Percentiles rank a stretch among this genome's conserved stretches.
Conservation (phyloP, 2,329 filamentous ascomycete genomes). For the Coniochaeta sp. region DNA sequence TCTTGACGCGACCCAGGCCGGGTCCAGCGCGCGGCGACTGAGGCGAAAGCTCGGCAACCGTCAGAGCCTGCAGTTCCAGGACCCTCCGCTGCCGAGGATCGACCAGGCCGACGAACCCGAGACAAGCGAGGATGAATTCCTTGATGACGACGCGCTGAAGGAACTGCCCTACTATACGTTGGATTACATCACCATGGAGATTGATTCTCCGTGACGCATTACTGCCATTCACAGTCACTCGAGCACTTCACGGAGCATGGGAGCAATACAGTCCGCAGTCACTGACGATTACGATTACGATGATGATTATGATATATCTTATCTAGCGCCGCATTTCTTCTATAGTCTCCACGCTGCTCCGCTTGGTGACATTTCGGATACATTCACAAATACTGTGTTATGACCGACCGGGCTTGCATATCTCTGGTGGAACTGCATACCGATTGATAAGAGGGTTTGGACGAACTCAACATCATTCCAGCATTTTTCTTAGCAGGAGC, state of each 20-base stretch:
- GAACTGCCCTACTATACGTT: constrained; percentile 43
- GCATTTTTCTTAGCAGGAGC: background rate
- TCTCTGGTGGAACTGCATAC: background rate
- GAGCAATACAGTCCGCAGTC: background rate
- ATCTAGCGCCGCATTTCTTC: background rate
- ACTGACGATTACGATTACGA: background rate
- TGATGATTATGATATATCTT: background rate
- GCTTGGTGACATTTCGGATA: background rate
- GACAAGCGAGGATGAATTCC: constrained; percentile 36
- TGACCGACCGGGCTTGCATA: background rate
- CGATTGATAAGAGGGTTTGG: background rate
- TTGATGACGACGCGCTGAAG: constrained; percentile 31
- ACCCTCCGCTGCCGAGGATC: constrained; percentile 41
- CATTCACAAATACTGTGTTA: background rate
- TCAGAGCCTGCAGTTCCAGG: constrained; percentile 39
- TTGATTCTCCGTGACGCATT: constrained; percentile 28
- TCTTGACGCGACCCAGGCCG: constrained; percentile 30
- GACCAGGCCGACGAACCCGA: constrained; percentile 47
- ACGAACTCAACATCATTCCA: background rate
- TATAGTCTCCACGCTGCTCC: background rate
- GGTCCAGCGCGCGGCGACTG: constrained; percentile 34
- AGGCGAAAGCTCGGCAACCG: constrained; percentile 37
- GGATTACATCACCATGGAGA: constrained; percentile 45
- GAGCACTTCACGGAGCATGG: background rate
- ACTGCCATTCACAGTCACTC: background rate